Conservation (phyloP, 192 early-diverging fungal species). For the Coemansia sp. region DNA sequence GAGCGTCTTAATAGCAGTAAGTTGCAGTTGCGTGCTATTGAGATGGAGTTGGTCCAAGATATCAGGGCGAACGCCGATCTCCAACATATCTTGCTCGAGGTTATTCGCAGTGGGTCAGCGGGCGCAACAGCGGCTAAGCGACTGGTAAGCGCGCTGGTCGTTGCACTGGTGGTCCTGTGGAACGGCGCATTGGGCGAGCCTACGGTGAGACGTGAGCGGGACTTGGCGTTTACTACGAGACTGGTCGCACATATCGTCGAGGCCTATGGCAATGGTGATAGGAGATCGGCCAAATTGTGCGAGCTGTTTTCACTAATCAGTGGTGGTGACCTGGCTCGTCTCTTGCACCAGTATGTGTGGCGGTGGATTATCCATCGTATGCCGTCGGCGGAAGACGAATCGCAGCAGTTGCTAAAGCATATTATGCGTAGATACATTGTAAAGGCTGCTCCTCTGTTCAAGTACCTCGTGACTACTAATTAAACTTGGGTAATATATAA, state of each 20-base stretch:
- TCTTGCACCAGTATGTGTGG: constrained; percentile 48
- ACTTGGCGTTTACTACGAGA: constrained; percentile 30
- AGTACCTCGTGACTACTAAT: constrained; percentile 2
- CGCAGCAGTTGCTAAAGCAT: constrained; percentile 28
- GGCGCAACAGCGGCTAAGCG: constrained; percentile 12
- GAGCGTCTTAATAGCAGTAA: constrained; percentile 16
- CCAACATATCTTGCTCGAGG: constrained; percentile 17
- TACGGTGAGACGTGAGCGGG: constrained; percentile 18
- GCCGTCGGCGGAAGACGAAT: constrained; percentile 35
- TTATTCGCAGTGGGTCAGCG: constrained; percentile 5
- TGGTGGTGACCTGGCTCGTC: constrained; percentile 30
- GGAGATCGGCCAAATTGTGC: constrained; percentile 2
- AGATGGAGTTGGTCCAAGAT: constrained; percentile 49
- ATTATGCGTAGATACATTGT: constrained; percentile 38
- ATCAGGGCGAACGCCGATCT: constrained; percentile 30
- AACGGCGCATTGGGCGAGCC: constrained; percentile 41
- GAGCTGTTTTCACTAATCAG: constrained; percentile 22
- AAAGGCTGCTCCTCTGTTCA: constrained; percentile 31
- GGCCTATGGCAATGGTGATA: constrained; percentile 14
- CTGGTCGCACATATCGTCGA: constrained; percentile 19
- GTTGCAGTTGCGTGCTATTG: constrained; percentile 24
- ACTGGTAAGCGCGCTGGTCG: constrained; percentile 34
- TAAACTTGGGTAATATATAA: not conserved
- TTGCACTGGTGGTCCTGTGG: constrained; percentile 41
- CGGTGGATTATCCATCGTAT: constrained; percentile 40